Base-by-base conservation (phyloP, 805 yeast genomes). In the Candida nemodendra region DNA sequence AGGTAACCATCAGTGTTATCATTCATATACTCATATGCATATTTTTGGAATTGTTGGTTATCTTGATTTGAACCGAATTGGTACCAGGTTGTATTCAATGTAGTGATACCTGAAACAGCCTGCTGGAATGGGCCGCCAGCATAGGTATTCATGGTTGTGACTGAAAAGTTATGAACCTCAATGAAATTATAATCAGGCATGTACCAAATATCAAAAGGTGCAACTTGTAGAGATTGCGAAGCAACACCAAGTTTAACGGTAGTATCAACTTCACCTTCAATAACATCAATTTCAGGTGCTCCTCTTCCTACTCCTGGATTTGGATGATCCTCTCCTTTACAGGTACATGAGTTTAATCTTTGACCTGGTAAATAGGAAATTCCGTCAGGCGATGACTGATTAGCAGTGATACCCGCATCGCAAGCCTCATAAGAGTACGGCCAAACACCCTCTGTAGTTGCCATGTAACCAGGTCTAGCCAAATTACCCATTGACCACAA, bases 151-250 rank as follows among this genome's bases (percentile, higher is more conserved):
- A 89, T 85, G 11, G 81, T 59, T 2, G 96, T 84, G 30, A 83
- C 67, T 0, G 84, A 66, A 17, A 50, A 48, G 64, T 91, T 87
- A 62, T 84, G 68, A 45, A 91, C 68, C 56, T 81, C 90, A 37
- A 89, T 61, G 54, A 74, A 90, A 49, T 79, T 76, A 62, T 89
- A 89, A 64, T 91, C 95, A 4, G 96, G 96, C 57, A 76, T 73
- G 59, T 86, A 91, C 97, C 97, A 91, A 47, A 89, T 81, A 63
- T 91, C 98, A 58, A 79, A 79, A 8, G 98, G 98, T 13, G 97
- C 98, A 45, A 88, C 66, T 69, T 91, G 98, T 56, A 83, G 64
- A 3, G 97, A 88, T 64, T 91, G 99, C 4, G 97, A 87, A 1
- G 90, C 96, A 29, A 82, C 76, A 51, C 93, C 93, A 47, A 66